These are phyloP conservation scores for Boletus mariae DNA, from an alignment of 1,284 basidiomycete species.

Conservation along the genomic window DNA sequence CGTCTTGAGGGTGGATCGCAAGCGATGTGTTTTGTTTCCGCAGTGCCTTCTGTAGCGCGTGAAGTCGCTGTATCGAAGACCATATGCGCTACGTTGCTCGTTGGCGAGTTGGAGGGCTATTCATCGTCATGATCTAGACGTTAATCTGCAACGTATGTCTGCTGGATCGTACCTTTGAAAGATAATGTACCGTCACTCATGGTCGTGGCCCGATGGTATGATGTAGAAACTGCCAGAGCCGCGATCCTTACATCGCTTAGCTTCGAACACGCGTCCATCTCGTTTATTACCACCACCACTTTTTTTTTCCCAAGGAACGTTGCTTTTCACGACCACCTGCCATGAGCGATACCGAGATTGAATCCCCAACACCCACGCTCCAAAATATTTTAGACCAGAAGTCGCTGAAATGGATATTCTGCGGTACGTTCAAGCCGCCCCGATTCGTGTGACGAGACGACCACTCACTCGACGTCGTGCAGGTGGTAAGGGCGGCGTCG, in stretches of 20 bases:
- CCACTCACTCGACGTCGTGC: slow-evolving; percentile 15
- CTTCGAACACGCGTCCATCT: slow-evolving; percentile 21
- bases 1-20: slow-evolving; percentile 78
- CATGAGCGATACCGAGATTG: slow-evolving; percentile 35
- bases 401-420: slow-evolving; percentile 93
- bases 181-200: slow-evolving; percentile 31
- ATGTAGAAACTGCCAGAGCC: slow-evolving; percentile 20
- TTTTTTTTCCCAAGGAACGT: slow-evolving; percentile 4
- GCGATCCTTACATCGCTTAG: slow-evolving; percentile 12
- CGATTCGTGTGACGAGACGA: slow-evolving; percentile 1
- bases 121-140: slow-evolving; percentile 6
- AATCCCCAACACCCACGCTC: slow-evolving; percentile 72
- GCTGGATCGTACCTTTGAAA: slow-evolving; percentile 34
- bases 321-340: slow-evolving; percentile 19
- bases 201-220: slow-evolving; percentile 18
- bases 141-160: background rate
- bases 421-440: slow-evolving; percentile 55
- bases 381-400: slow-evolving; percentile 90
- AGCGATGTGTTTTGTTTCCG: slow-evolving; percentile 83
- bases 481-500: slow-evolving; percentile 96
- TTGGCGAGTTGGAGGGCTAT: slow-evolving; percentile 80
- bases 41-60: slow-evolving; percentile 82
- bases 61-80: slow-evolving; percentile 86
- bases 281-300: slow-evolving; percentile 3
- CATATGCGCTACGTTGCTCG: slow-evolving; percentile 88